phyloP scores from a whole-genome alignment of 2,329 filamentous ascomycete species.

The Sclerotinia subarctica region DNA sequence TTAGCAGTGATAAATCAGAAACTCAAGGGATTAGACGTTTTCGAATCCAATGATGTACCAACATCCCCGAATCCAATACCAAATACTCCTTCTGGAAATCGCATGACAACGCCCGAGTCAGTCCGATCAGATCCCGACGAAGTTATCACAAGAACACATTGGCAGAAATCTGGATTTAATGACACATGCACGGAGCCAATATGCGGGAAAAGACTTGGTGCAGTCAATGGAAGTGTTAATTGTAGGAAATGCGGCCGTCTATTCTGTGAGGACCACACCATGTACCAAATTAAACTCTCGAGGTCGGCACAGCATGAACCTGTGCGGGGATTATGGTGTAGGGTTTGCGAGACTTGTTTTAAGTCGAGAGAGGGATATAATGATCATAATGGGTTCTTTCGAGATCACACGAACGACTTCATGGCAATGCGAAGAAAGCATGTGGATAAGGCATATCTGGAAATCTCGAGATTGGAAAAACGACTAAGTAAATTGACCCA shows the following conservation, averaged over 20 bases:
- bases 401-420: conserved; percentile 73
- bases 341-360: conserved; percentile 98
- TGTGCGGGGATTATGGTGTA: conserved; percentile 83
- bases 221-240: conserved; percentile 81
- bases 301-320: conserved; percentile 87
- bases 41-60: conserved; percentile 66
- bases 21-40: conserved; percentile 70
- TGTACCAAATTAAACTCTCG: conserved; percentile 99
- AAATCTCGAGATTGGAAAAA: conserved; percentile 88
- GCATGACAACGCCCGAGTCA: conserved; percentile 37
- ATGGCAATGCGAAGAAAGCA: conserved; percentile 66
- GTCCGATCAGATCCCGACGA: conserved; percentile 71
- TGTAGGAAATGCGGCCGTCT: conserved; percentile 89
- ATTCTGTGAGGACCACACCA: conserved; percentile 96
- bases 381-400: conserved; percentile 70
- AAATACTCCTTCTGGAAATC: conserved; percentile 40
- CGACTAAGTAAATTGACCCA: conserved; percentile 86
- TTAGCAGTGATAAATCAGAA: conserved; percentile 73
- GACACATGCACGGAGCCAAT: conserved; percentile 85
- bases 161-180: conserved; percentile 72
- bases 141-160: conserved; percentile 81
- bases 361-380: conserved; percentile 96
- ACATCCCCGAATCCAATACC: conserved; percentile 39
- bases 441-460: conserved; percentile 81
- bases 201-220: conserved; percentile 76